Percentiles rank a stretch among this genome's conserved stretches.
Conservation (phyloP, 192 early-diverging fungal genomes). For the Linderina pennispora region DNA sequence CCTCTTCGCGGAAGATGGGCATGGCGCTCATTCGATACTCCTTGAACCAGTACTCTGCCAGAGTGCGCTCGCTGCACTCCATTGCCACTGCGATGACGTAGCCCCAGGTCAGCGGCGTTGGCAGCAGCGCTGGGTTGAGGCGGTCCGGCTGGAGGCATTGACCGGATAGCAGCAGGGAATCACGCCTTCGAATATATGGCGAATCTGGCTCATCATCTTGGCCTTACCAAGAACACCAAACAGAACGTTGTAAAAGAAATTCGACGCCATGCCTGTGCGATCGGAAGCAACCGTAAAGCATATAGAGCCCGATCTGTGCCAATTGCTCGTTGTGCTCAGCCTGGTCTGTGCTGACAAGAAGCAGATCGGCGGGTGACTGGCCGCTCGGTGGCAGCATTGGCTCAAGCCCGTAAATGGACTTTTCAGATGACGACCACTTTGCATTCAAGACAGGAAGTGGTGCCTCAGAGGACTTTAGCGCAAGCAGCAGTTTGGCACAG, state of each 20-base stretch:
- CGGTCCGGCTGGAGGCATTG: slow-evolving; percentile 16
- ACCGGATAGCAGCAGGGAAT: slow-evolving; percentile 16
- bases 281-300: slow-evolving; percentile 26
- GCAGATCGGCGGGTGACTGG: slow-evolving; percentile 6
- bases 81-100: slow-evolving; percentile 23
- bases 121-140: slow-evolving; percentile 15
- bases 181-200: slow-evolving; percentile 25
- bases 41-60: slow-evolving; percentile 35
- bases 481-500: slow-evolving; percentile 9
- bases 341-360: slow-evolving; percentile 6
- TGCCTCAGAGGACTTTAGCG: slow-evolving; percentile 1
- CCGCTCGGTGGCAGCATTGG: slow-evolving; percentile 30
- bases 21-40: slow-evolving; percentile 45
- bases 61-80: slow-evolving; percentile 5
- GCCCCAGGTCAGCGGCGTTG: slow-evolving; percentile 21
- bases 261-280: slow-evolving; percentile 13
- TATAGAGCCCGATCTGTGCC: slow-evolving; percentile 27
- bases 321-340: slow-evolving; percentile 12
- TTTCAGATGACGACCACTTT: slow-evolving; percentile 2
- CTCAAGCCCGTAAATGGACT: slow-evolving; percentile 8
- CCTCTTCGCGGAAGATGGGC: slow-evolving; percentile 34
- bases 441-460: slow-evolving; percentile 20
- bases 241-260: slow-evolving; percentile 23
- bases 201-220: slow-evolving; percentile 7
- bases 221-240: slow-evolving; percentile 14